Evolutionary conservation across 2,329 filamentous ascomycete genomes (phyloP), one percentile per base, ranked within the genome.

Genomic region (Clarireedia homoeocarpa): DNA sequence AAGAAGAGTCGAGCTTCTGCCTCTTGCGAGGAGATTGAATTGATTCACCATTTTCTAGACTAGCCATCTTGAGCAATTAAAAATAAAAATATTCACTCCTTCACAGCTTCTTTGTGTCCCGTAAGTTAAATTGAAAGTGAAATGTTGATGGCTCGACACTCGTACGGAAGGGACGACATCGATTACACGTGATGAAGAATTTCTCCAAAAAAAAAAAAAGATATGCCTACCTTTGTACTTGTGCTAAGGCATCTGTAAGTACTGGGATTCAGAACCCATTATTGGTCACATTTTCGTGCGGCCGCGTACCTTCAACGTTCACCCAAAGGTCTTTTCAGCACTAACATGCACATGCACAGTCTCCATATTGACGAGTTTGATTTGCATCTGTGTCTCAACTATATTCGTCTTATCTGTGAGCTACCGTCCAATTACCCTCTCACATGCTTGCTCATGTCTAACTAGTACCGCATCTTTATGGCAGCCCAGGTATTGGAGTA

Each of bases 11-110:
- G 15, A 60, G 56, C 51, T 55, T 63, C 54, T 59, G 59, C 20
- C 57, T 55, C 53, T 66, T 66, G 15, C 53, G 45, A 14, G 61
- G 63, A 53, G 58, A 62, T 46, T 38, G 44, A 45, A 20, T 27
- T 51, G 34, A 45, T 30, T 53, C 48, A 12, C 36, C 34, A 17
- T 30, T 47, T 52, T 51, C 53, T 47, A 53, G 36, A 51, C 59
- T 63, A 61, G 59, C 50, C 62, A 64, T 64, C 14, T 50, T 63
- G 42, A 59, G 47, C 23, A 44, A 55, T 20, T 14, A 44, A 48
- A 26, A 26, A 17, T 53, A 26, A 15, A 20, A 20, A 20, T 20
- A 20, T 38, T 50, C 34, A 53, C 30, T 34, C 9, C 12, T 34
- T 14, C 12, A 2, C 30, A 14, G 12, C 12, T 34, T 34, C 30